These are phyloP conservation scores for Effrenium voratum DNA, from an alignment of 73 alveolate species.

Conservation along the genomic window DNA sequence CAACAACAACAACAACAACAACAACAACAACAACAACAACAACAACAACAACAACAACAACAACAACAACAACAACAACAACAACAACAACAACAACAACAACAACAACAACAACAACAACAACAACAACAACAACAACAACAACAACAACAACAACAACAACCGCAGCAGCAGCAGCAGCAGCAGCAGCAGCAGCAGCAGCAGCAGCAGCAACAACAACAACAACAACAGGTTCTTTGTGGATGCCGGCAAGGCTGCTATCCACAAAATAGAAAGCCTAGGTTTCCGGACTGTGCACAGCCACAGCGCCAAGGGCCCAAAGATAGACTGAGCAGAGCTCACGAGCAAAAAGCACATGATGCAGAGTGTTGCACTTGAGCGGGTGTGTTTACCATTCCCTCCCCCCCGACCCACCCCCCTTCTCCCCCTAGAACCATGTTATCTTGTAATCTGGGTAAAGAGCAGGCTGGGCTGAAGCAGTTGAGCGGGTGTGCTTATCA, in stretches of 20 bases:
- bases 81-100: slow-evolving; percentile 21
- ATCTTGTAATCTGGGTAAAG: no score
- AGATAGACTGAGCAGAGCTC: no score
- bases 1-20: slow-evolving; percentile 30
- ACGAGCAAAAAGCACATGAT: no score
- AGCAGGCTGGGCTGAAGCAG: no score
- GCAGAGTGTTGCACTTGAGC: no score
- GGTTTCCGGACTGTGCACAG: neutral
- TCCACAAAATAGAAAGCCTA: no score
- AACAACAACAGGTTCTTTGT: neutral
- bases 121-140: slow-evolving; percentile 10
- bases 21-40: slow-evolving; percentile 30
- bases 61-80: slow-evolving; percentile 30
- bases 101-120: slow-evolving; percentile 14
- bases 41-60: slow-evolving; percentile 19
- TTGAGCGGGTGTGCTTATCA: no score
- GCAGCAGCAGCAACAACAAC: slow-evolving; percentile 7
- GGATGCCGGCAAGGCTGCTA: no score
- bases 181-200: neutral
- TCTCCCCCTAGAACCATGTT: no score
- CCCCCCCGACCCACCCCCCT: no score
- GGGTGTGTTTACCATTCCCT: no score
- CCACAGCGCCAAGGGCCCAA: no score
- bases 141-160: slow-evolving; percentile 21
- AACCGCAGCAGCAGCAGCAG: neutral